Evolutionary conservation across 768 basidiomycete species (phyloP), one percentile per base, ranked within the genome.

Genomic region (Naganishia randhawae): DNA sequence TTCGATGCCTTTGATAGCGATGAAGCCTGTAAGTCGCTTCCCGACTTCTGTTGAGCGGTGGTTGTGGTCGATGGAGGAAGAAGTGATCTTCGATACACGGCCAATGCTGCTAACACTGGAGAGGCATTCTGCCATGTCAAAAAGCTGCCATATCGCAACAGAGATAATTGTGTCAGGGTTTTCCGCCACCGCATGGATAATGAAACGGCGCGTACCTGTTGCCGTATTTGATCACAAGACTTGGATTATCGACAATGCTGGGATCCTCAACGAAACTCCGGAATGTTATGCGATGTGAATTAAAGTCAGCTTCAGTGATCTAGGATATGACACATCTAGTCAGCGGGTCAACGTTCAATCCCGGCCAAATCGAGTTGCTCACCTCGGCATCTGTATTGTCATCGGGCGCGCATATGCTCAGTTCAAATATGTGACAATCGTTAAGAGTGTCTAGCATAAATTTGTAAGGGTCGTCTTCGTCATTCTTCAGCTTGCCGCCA

Each of bases 61-160:
- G 35, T 63, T n/a, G 53, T 11, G 10, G 64, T 42, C 41, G 17
- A 22, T 27, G 74, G 76, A 45, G 77, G 78, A 31, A 74, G 69
- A 3, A 82, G 74, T 0, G 81, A 78, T 39, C 75, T 73, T 37
- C 93, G 87, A 85, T 91, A 95, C 22, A 85, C 74, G 9, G 83
- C 82, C 3, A 97, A 84, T 0, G 89, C 87, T 39, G 85, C 84
- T 82, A 93, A 86, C 31, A 94, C 83, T 0, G 88, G 87, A 0
- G 89, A 89, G 2, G 84, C 85, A 73, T 90, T 89, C 45, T 82
- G 81, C 70, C 87, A 87, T n/a, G 87, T 88, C 64, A 92, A 86
- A 77, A 89, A 93, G 71, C 89, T 90, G 41, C 9, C 3, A 22
- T 29, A 50, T 48, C n/a, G 14, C 45, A 48, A 7, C 25, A 22